Percentiles rank a stretch among this genome's conserved stretches.
These are phyloP conservation scores for Tuber borchii DNA, from an alignment of 495 filamentous ascomycete species.

Conservation along the genomic window DNA sequence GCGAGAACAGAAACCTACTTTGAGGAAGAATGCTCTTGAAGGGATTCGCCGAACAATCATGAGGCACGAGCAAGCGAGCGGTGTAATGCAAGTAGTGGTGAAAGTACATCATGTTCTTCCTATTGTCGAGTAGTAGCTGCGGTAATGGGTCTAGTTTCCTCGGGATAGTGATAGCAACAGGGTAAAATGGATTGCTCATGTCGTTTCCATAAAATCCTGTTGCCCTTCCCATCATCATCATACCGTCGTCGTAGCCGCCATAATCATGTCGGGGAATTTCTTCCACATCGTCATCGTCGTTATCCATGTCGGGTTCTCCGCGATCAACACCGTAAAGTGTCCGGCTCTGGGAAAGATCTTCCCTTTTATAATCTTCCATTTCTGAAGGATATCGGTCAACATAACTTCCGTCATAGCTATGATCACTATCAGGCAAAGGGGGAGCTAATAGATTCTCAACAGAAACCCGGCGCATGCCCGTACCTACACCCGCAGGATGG, in stretches of 20 bases:
- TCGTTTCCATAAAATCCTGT: conserved; percentile 23
- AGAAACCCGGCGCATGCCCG: conserved; percentile 38
- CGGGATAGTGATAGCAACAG: conserved; percentile 56
- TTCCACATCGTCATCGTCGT: conserved; percentile 40
- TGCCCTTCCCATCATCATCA: conserved; percentile 21
- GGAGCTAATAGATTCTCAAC: conserved; percentile 38
- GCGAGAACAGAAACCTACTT: conserved; percentile 48
- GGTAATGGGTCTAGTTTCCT: conserved; percentile 62
- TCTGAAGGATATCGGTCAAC: conserved; percentile 30
- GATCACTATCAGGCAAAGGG: conserved; percentile 31
- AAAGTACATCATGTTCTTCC: conserved; percentile 72
- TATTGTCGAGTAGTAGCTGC: conserved; percentile 60
- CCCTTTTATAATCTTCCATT: conserved; percentile 29
- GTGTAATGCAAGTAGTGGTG: conserved; percentile 72
- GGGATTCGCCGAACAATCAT: conserved; percentile 64
- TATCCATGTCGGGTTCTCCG: conserved; percentile 36
- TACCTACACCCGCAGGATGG: conserved; percentile 24
- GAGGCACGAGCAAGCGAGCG: conserved; percentile 61
- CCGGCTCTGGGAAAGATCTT: conserved; percentile 21
- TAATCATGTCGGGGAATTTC: conserved; percentile 36
- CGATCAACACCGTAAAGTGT: conserved; percentile 31
- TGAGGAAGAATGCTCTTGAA: conserved; percentile 62
- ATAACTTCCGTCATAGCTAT: conserved; percentile 29
- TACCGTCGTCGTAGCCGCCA: conserved; percentile 29
- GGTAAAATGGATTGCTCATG: conserved; percentile 41